A percentile compares a stretch with the other conserved stretches of the same genome.
These are phyloP conservation scores for Penicillium steckii DNA, from an alignment of 495 filamentous ascomycete genomes.

Conservation along the genomic window DNA sequence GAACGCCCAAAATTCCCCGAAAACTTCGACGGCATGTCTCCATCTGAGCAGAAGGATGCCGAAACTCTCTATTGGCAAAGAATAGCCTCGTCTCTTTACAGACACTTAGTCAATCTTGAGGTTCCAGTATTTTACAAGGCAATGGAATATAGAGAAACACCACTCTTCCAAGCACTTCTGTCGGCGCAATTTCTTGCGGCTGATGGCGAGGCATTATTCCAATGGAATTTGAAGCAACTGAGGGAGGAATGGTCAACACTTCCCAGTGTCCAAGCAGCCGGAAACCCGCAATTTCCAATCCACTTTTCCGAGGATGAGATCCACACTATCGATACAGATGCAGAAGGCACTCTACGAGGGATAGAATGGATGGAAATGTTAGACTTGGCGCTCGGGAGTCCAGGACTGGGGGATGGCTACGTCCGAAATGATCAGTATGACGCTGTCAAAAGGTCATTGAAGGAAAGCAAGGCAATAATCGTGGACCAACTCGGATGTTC, in stretches of 20 bases:
- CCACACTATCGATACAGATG: conserved; percentile 22
- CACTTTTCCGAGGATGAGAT: conserved; percentile 20
- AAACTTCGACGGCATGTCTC: conserved; percentile 17
- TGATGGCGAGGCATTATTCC: conserved; percentile 27
- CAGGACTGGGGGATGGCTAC: conserved; percentile 27
- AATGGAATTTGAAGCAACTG: conserved; percentile 14
- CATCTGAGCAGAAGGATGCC: conserved; percentile 15
- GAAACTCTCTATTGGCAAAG: conserved; percentile 22
- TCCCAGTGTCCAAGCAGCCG: conserved; percentile 24
- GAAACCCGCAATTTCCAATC: conserved; percentile 19
- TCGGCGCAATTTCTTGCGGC: conserved; percentile 24
- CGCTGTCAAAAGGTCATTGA: conserved; percentile 4
- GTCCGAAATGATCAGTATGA: conserved; percentile 9
- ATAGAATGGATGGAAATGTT: conserved; percentile 27
- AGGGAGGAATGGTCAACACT: conserved; percentile 24
- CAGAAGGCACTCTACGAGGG: conserved; percentile 16
- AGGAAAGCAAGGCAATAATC: background rate
- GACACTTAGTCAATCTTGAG: conserved; percentile 7
- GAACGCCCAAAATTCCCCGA: conserved; percentile 19
- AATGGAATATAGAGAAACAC: conserved; percentile 23
- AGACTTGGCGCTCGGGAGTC: conserved; percentile 15
- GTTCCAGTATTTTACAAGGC: conserved; percentile 19
- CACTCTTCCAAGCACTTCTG: conserved; percentile 18
- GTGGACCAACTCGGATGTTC: background rate
- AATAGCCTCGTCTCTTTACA: conserved; percentile 19